Evolutionary conservation across 2,329 filamentous ascomycete genomes (phyloP), one percentile per base, ranked within the genome.

Genomic region (Fusarium hainanense): DNA sequence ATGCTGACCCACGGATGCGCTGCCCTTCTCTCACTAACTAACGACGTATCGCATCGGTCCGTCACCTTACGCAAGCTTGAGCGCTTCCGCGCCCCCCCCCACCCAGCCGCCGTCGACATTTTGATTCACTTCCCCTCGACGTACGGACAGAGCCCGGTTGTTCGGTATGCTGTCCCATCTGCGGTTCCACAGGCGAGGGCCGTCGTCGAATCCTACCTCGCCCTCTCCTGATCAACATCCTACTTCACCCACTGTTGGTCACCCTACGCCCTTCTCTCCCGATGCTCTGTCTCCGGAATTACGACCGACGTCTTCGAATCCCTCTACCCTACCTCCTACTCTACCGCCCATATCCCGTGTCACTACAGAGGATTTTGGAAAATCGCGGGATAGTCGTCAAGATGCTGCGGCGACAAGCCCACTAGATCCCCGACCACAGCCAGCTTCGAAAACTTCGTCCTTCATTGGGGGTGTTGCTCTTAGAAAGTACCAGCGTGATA

Each of bases 381-480:
- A 75, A 34, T 52, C 70, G 18, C 71, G 64, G 42, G 69, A 74
- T 47, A 56, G 56, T 57, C 71, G 62, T 66, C 63, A 74, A 59
- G 49, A 77, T 72, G 75, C 62, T 69, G 74, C 60, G 47, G 72
- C 59, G 58, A 58, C 66, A 34, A 58, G 63, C 25, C 68, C 62
- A 18, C 28, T 70, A 43, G 78, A 76, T 21, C 42, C 60, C 43
- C 74, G 73, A 30, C 65, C 69, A 49, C 74, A 71, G 46, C 78
- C 69, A 54, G 62, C 70, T 74, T 75, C 71, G 44, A 77, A 78
- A 54, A 74, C 78, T 32, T 76, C 82, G 2, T 80, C 84, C 14
- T 89, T 89, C 71, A 84, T 89, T 51, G 87, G 87, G 18, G 87
- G 87, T 4, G 76, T 87, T 14, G 85, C 86, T 6, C 76, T 88